phyloP scores from a whole-genome alignment of 768 basidiomycete genomes.

The Suillus sp. region DNA sequence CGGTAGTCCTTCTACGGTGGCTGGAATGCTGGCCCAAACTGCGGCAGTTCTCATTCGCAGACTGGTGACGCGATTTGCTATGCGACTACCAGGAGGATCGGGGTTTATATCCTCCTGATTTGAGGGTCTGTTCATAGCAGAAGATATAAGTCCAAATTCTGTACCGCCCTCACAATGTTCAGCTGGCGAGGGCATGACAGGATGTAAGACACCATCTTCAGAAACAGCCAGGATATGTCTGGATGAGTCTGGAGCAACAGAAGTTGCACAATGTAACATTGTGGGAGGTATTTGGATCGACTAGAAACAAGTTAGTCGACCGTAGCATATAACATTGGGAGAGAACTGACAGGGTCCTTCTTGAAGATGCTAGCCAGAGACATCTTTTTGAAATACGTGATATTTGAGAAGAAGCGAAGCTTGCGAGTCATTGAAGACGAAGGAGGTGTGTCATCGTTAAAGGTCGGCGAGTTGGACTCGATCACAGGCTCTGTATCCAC shows the following conservation, averaged over 20 bases:
- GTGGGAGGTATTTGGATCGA: neutral
- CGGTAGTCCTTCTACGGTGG: conserved; percentile 18
- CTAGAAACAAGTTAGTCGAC: neutral
- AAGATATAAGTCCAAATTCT: neutral
- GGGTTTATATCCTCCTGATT: neutral
- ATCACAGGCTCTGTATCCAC: neutral
- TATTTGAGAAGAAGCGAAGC: neutral
- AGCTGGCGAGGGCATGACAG: too few relatives aligned
- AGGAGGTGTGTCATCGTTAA: neutral
- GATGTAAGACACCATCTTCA: conserved; percentile 3
- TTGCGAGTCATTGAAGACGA: neutral
- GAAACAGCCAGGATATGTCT: neutral
- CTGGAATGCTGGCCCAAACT: conserved; percentile 30
- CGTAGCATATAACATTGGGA: neutral
- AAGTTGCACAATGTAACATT: neutral
- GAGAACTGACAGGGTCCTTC: neutral
- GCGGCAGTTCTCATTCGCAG: conserved; percentile 32
- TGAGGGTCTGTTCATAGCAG: neutral
- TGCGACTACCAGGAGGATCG: conserved; percentile 25
- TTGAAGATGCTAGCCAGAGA: conserved; percentile 5
- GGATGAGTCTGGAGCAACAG: neutral
- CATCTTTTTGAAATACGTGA: neutral
- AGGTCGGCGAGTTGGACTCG: neutral
- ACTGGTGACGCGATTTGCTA: conserved; percentile 22
- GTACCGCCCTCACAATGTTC: neutral